A percentile compares a stretch with the other conserved stretches of the same genome.
These are phyloP conservation scores for Yamagishiella unicocca DNA, from an alignment of 139 green algal species.

Conservation along the genomic window DNA sequence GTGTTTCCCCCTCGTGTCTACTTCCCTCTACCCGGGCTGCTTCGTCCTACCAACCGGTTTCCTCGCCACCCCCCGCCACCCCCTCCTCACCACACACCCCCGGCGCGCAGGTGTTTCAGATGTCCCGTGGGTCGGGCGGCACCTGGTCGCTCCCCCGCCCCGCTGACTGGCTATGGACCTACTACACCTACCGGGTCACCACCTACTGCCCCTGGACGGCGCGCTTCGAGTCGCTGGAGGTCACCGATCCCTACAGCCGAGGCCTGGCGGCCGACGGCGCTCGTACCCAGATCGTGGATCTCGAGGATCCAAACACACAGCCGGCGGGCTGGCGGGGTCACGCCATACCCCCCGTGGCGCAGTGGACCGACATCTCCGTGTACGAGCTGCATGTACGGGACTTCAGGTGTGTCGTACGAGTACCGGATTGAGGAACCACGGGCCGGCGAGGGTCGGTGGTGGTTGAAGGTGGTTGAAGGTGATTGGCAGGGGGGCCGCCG, in stretches of 20 bases:
- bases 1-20: too few relatives aligned
- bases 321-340: slow-evolving; percentile 70
- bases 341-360: slow-evolving; percentile 39
- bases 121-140: slow-evolving; percentile 46
- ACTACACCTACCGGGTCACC: slow-evolving; percentile 72
- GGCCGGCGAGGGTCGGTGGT: too few relatives aligned
- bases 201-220: slow-evolving; percentile 78
- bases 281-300: slow-evolving; percentile 50
- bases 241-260: slow-evolving; percentile 88
- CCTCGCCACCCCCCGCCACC: too few relatives aligned
- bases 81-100: background rate
- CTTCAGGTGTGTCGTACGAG: slow-evolving; percentile 80
- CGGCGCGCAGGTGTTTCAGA: background rate
- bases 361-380: slow-evolving; percentile 84
- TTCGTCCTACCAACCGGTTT: too few relatives aligned
- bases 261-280: slow-evolving; percentile 74
- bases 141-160: slow-evolving; percentile 62
- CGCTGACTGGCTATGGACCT: slow-evolving; percentile 64
- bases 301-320: slow-evolving; percentile 40
- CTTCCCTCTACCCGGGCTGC: too few relatives aligned
- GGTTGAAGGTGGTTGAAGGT: too few relatives aligned
- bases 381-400: slow-evolving; percentile 96
- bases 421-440: too few relatives aligned
- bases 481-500: too few relatives aligned
- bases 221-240: slow-evolving; percentile 62